Conservation (phyloP, 1,284 basidiomycete species). For the Malassezia slooffiae region DNA sequence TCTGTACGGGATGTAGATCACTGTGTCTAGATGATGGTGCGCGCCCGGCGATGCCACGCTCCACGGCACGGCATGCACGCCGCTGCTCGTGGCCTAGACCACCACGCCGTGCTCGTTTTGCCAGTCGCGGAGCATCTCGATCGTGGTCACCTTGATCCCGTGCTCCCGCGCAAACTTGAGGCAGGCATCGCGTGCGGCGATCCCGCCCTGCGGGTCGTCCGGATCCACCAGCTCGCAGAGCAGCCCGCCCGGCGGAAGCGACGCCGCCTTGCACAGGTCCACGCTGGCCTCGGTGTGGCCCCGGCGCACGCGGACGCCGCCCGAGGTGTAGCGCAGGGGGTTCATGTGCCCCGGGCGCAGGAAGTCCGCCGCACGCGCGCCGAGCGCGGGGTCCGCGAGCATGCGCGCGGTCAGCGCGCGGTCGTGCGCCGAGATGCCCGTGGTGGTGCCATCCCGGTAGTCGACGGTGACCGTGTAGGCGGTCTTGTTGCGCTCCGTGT, state of each 20-base stretch:
- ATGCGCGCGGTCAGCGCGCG: conserved; percentile 74
- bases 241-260: conserved; percentile 67
- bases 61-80: no score
- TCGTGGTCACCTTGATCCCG: conserved; percentile 85
- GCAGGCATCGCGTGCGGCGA: conserved; percentile 91
- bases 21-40: no score
- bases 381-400: conserved; percentile 52
- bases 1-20: neutral
- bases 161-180: conserved; percentile 80
- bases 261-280: conserved; percentile 73
- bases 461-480: conserved; percentile 96
- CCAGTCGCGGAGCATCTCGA: conserved; percentile 54
- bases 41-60: no score
- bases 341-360: conserved; percentile 89
- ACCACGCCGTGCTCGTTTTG: neutral
- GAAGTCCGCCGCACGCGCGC: conserved; percentile 56
- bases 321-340: conserved; percentile 72
- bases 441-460: conserved; percentile 82
- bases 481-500: conserved; percentile 81
- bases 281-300: conserved; percentile 90
- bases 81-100: no score
- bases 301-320: conserved; percentile 70
- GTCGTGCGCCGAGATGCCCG: conserved; percentile 94
- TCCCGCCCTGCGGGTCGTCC: conserved; percentile 68
- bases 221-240: conserved; percentile 95